Conservation (phyloP, 177 flowering plant genomes). For the Vitis hybrid region DNA sequence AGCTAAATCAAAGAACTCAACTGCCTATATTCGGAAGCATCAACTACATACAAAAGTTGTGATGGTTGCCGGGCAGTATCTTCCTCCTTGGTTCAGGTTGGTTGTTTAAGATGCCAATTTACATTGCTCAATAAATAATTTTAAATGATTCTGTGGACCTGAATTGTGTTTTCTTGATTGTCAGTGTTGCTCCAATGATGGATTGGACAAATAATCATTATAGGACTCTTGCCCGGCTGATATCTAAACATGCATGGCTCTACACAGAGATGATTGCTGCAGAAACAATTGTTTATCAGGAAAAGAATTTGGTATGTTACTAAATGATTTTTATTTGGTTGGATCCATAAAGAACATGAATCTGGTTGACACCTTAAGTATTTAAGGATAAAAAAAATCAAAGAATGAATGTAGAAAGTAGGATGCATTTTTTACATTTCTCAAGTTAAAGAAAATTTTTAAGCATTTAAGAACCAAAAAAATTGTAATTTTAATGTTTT, state of each 20-base stretch:
- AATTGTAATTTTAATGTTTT: too few species aligned
- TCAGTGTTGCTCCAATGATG: conserved; percentile 99
- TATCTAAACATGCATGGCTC: conserved; percentile 94
- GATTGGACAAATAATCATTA: conserved; percentile 91
- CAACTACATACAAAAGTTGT: conserved; percentile 23
- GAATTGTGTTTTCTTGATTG: conserved; percentile 12
- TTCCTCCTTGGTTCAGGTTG: conserved; percentile 87
- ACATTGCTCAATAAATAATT: not conserved
- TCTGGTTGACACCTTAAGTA: too few species aligned
- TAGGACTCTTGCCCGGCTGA: conserved; percentile 86
- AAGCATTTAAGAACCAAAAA: too few species aligned
- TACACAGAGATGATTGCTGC: conserved; percentile 98
- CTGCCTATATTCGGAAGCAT: conserved; percentile 23
- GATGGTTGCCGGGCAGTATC: conserved; percentile 48
- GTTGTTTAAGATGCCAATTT: not conserved
- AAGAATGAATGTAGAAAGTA: too few species aligned
- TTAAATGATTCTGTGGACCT: not conserved
- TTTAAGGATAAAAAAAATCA: too few species aligned
- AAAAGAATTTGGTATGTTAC: conserved; percentile 69
- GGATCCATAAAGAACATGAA: too few species aligned
- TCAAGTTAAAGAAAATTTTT: too few species aligned
- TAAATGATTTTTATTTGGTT: not conserved
- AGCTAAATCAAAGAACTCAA: conserved; percentile 25
- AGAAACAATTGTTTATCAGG: conserved; percentile 88
- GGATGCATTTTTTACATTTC: too few species aligned